These are phyloP conservation scores for Pichia membranifaciens DNA, from an alignment of 805 yeast genomes.

Conservation along the genomic window DNA sequence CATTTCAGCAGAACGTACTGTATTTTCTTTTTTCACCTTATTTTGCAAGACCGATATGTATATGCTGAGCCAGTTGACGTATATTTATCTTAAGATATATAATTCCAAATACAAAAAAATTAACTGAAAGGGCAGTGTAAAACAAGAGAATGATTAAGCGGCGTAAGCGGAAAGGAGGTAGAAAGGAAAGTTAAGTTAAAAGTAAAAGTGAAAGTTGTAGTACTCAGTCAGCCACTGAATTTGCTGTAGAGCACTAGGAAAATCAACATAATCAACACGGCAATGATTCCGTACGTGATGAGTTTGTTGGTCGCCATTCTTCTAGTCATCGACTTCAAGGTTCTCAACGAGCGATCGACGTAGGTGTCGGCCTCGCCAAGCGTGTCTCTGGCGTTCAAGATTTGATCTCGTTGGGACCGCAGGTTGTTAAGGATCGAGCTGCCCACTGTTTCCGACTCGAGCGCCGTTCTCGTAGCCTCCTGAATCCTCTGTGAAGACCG, in stretches of 20 bases:
- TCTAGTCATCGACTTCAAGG: slow-evolving; percentile 87
- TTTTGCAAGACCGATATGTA: too few species aligned
- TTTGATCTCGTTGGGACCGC: slow-evolving; percentile 90
- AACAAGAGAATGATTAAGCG: not conserved
- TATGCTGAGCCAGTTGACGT: too few species aligned
- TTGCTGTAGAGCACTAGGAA: slow-evolving; percentile 79
- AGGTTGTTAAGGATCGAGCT: slow-evolving; percentile 84
- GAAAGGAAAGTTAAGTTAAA: not conserved
- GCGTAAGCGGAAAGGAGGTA: not conserved
- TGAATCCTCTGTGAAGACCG: slow-evolving; percentile 75
- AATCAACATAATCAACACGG: slow-evolving; percentile 74
- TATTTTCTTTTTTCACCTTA: too few species aligned
- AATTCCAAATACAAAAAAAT: not conserved
- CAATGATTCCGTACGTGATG: slow-evolving; percentile 87
- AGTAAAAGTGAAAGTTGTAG: not conserved
- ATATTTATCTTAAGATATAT: not conserved
- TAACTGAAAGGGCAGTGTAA: not conserved
- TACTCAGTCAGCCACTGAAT: slow-evolving; percentile 49
- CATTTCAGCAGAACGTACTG: too few species aligned
- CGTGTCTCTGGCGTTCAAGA: slow-evolving; percentile 78
- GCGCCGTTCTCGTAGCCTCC: slow-evolving; percentile 84
- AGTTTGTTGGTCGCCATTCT: slow-evolving; percentile 86
- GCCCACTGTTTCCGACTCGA: slow-evolving; percentile 89
- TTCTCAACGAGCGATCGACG: slow-evolving; percentile 82
- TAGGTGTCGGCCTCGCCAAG: slow-evolving; percentile 86